These are phyloP conservation scores for Scedosporium apiospermum DNA, from an alignment of 2,329 filamentous ascomycete species.

Conservation along the genomic window DNA sequence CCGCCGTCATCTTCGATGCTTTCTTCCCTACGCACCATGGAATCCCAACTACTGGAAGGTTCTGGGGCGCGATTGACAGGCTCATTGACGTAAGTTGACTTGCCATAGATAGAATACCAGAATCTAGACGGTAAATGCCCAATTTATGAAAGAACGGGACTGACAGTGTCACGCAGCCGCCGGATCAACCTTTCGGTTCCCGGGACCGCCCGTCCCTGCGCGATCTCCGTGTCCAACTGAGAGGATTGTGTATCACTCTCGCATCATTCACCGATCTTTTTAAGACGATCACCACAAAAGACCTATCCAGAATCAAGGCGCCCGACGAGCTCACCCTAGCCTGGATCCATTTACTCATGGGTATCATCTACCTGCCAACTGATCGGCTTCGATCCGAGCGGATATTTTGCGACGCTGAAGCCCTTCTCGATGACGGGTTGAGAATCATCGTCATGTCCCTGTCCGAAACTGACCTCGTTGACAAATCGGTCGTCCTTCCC, in stretches of 20 bases:
- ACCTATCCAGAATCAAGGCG: slow-evolving; percentile 20
- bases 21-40: slow-evolving; percentile 12
- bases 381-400: slow-evolving; percentile 15
- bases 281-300: slow-evolving; percentile 15
- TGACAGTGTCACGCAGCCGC: background rate
- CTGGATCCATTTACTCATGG: slow-evolving; percentile 32
- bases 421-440: slow-evolving; percentile 24
- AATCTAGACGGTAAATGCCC: no score
- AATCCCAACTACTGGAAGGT: slow-evolving; percentile 13
- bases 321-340: slow-evolving; percentile 26
- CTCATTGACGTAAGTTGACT: background rate
- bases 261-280: slow-evolving; percentile 12
- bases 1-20: slow-evolving; percentile 13
- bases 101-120: background rate
- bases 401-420: slow-evolving; percentile 20
- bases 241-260: background rate
- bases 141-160: background rate
- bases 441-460: slow-evolving; percentile 24
- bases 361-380: slow-evolving; percentile 19
- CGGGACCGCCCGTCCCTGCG: background rate
- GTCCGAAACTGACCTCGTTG: slow-evolving; percentile 21
- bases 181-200: background rate
- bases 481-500: slow-evolving; percentile 28
- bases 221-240: background rate
- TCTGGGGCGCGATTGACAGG: slow-evolving; percentile 13